Percentiles rank a stretch among this genome's conserved stretches.
These are phyloP conservation scores for Corrigiola litoralis DNA, from an alignment of 179 eudicot genomes.

Conservation along the genomic window DNA sequence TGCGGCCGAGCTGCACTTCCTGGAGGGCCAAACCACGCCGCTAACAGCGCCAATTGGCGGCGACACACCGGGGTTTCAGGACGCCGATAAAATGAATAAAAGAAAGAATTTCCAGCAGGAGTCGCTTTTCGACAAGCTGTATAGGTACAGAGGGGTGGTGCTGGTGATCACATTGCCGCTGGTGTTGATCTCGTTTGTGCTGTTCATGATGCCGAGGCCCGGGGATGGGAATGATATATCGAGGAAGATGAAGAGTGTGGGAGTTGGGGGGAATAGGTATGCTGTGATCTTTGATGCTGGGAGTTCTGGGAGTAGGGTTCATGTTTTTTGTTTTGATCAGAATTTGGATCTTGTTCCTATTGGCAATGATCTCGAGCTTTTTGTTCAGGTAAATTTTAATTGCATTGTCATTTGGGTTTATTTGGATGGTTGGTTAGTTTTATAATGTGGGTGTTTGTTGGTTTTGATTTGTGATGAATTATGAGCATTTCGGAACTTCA, in stretches of 20 bases:
- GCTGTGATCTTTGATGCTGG: conserved; percentile 95
- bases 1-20: conserved; percentile 53
- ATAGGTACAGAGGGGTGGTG: conserved; percentile 49
- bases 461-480: not conserved
- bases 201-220: conserved; percentile 54
- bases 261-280: conserved; percentile 22
- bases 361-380: conserved; percentile 81
- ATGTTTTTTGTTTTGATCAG: conserved; percentile 73
- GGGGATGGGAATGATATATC: conserved; percentile 7
- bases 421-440: not conserved
- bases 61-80: conserved; percentile 17
- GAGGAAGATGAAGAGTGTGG: conserved; percentile 23
- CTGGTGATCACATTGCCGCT: conserved; percentile 60
- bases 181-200: conserved; percentile 46
- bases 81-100: conserved; percentile 49
- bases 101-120: conserved; percentile 46
- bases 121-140: conserved; percentile 45
- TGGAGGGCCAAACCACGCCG: conserved; percentile 33
- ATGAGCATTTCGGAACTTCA: not conserved
- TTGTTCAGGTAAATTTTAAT: conserved; percentile 51
- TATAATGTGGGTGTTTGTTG: not conserved
- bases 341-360: conserved; percentile 78
- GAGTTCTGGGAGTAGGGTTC: conserved; percentile 88
- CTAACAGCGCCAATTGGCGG: conserved; percentile 3
- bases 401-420: not conserved